Conservation (phyloP, 108 stramenopile genomes). For the Nitzschia palea region DNA sequence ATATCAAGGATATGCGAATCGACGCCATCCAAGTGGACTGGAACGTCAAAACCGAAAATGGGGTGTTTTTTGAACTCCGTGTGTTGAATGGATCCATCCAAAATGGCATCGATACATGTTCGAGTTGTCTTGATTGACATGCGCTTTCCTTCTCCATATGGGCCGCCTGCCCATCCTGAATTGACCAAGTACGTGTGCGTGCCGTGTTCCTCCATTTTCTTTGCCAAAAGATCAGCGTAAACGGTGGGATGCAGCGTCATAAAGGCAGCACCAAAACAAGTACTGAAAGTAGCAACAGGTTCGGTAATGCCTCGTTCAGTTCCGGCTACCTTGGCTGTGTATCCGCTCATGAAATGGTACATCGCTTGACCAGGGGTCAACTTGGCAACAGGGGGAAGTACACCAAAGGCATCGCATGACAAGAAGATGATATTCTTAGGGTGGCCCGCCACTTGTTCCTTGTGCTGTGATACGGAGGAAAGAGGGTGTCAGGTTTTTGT, state of each 20-base stretch:
- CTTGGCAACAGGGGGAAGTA: conserved; percentile 94
- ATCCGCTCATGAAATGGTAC: conserved; percentile 98
- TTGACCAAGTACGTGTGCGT: conserved; percentile 94
- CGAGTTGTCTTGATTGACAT: conserved; percentile 98
- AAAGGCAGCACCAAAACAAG: conserved; percentile 99
- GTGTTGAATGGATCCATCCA: conserved; percentile 90
- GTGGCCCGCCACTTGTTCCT: conserved; percentile 93
- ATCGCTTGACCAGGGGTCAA: conserved; percentile 93
- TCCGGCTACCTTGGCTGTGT: conserved; percentile 98
- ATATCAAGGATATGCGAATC: conserved; percentile 81
- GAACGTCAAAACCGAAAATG: conserved; percentile 93
- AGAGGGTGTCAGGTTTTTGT: background rate
- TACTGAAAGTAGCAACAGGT: conserved; percentile 90
- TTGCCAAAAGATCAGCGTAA: conserved; percentile 92
- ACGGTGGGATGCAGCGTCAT: conserved; percentile 93
- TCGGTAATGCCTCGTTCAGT: conserved; percentile 97
- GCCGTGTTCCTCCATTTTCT: conserved; percentile 89
- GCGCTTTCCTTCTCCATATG: conserved; percentile 92
- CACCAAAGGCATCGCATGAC: conserved; percentile 97
- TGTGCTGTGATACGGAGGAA: conserved; percentile 52
- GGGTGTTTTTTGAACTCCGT: conserved; percentile 76
- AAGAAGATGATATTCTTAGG: conserved; percentile 96
- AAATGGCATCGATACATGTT: conserved; percentile 91
- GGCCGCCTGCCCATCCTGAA: conserved; percentile 97
- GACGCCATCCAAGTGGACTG: conserved; percentile 80